Base-by-base conservation (phyloP, 805 yeast genomes). In the Wickerhamiella bombiphila region DNA sequence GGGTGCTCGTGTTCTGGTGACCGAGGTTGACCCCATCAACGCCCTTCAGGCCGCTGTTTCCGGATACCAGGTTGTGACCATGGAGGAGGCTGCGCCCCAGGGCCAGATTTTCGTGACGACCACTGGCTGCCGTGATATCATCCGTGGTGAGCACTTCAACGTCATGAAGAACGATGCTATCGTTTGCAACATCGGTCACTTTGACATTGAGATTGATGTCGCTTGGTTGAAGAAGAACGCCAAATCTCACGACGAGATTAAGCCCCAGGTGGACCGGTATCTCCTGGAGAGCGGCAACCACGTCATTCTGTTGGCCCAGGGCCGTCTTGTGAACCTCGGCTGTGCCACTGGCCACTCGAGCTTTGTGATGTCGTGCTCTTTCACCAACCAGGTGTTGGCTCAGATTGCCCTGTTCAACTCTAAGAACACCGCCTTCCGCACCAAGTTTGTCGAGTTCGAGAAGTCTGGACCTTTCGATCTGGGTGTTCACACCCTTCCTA, bases 301-400 rank as follows among this genome's bases (percentile, higher is more conserved):
- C 72, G 61, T 88, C 61, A 85, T 88, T 69, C 73, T 88, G 61
- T 80, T 88, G 58, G 98, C 98, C 52, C 95, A 86, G 68, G 98
- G 98, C 70, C 85, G 98, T 73, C 79, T 88, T 59, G 97, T 88
- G 63, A 88, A 88, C 85, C 74, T 88, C 63, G 98, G 98, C 58
- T 91, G 97, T 72, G 98, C 97, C 63, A 88, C 97, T 58, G 98
- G 98, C 63, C 98, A 88, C 75, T 80, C 97, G 37, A 83, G 96
- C 30, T 88, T 88, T 62, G 98, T 88, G 60, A 88, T 88, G 98
- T 85, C 96, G 47, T 91, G 97, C 71, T 91, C 97, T 40, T 88
- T 88, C 93, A 82, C 96, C 56, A 88, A 88, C 81, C 98, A 88
- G 73, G 97, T 88, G 49, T 74, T 88, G 62, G 98, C 98, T 55